These are phyloP conservation scores for Colletotrichum eleusines DNA, from an alignment of 2,329 filamentous ascomycete genomes.

Conservation along the genomic window DNA sequence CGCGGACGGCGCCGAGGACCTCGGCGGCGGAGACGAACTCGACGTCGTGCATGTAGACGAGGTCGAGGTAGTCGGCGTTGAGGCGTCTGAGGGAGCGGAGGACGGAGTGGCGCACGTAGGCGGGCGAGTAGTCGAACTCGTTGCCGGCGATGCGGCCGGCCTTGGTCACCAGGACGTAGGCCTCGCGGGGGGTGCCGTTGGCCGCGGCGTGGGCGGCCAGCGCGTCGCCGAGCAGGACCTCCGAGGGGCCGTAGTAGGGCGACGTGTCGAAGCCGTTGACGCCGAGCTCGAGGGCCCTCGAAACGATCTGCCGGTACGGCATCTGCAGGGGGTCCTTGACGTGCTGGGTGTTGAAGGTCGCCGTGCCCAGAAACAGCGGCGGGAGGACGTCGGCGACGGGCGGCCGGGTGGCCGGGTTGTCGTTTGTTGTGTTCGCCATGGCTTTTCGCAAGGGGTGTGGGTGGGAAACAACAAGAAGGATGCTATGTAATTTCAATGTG, in stretches of 20 bases:
- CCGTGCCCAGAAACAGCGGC: conserved; percentile 87
- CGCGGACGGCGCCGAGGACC: conserved; percentile 74
- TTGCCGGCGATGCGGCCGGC: conserved; percentile 34
- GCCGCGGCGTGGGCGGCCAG: conserved; percentile 70
- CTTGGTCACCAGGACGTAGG: conserved; percentile 48
- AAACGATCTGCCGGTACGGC: conserved; percentile 39
- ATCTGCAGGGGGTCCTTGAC: conserved; percentile 56
- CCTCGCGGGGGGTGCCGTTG: conserved; percentile 50
- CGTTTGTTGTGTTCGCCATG: conserved; percentile 33
- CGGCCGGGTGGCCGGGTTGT: conserved; percentile 20
- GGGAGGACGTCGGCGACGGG: conserved; percentile 67
- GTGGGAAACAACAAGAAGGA: neutral
- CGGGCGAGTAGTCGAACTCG: conserved; percentile 39
- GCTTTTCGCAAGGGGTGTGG: neutral
- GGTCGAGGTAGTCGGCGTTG: conserved; percentile 75
- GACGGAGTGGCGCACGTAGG: conserved; percentile 66
- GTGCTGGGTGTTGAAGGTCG: conserved; percentile 90
- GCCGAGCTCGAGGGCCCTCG: conserved; percentile 33
- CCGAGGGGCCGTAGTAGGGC: conserved; percentile 39
- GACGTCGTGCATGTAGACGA: conserved; percentile 85
- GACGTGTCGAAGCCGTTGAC: conserved; percentile 40
- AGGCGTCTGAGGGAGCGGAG: conserved; percentile 73
- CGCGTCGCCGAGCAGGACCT: conserved; percentile 39
- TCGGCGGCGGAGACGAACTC: conserved; percentile 79
- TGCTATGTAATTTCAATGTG: neutral